phyloP scores from a whole-genome alignment of 306 rosid species.

The Citrullus amarus region DNA sequence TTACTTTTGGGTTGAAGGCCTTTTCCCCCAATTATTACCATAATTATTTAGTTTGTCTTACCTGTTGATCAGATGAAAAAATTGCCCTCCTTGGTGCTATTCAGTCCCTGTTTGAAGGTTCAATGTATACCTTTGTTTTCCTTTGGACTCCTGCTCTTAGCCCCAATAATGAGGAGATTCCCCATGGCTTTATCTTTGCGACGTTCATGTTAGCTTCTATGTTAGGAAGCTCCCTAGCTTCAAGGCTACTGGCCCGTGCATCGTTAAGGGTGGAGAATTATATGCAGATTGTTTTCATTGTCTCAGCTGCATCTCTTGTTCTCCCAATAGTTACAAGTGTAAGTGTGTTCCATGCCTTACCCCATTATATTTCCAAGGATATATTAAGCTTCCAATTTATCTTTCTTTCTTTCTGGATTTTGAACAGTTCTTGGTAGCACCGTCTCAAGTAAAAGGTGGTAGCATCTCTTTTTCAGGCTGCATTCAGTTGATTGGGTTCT shows the following conservation, averaged over 20 bases:
- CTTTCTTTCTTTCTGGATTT: conserved; percentile 9
- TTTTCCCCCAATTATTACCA: not conserved
- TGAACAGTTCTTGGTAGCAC: conserved; percentile 52
- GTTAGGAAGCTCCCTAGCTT: conserved; percentile 97
- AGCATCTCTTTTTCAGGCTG: conserved; percentile 58
- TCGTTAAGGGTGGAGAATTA: conserved; percentile 72
- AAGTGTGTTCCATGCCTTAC: conserved; percentile 51
- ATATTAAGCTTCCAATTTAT: conserved; percentile 51
- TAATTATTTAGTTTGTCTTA: conserved; percentile 13
- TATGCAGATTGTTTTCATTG: conserved; percentile 84
- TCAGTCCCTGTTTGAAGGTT: conserved; percentile 97
- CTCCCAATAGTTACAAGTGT: conserved; percentile 72
- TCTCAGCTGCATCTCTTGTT: conserved; percentile 58
- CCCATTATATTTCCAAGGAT: conserved; percentile 47
- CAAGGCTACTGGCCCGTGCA: conserved; percentile 69
- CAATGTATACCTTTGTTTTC: conserved; percentile 93
- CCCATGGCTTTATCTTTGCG: conserved; percentile 95
- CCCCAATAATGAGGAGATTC: conserved; percentile 93
- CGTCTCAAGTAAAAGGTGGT: conserved; percentile 52
- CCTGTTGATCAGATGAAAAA: conserved; percentile 47
- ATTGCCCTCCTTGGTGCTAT: conserved; percentile 92
- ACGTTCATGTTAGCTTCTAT: conserved; percentile 93
- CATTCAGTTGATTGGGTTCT: conserved; percentile 76
- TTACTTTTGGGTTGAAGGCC: not conserved
- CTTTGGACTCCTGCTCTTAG: conserved; percentile 99